phyloP scores from a whole-genome alignment of 805 yeast genomes.

The Yarrowia porcina region DNA sequence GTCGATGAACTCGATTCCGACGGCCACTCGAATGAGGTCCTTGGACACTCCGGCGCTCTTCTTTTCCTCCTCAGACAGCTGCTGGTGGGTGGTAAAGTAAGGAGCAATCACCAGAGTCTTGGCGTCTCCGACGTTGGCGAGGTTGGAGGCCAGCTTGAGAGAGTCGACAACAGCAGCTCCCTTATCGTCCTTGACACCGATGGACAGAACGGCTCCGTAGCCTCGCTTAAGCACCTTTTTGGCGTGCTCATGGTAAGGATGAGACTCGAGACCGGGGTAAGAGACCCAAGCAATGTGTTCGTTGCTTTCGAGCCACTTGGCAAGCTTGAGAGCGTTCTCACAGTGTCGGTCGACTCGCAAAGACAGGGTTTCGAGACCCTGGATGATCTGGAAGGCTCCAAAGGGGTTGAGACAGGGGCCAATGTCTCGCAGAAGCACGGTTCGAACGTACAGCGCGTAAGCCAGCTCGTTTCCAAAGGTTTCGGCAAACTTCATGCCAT shows the following conservation, averaged over 20 bases:
- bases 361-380: slow-evolving; percentile 92
- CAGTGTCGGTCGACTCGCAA: slow-evolving; percentile 92
- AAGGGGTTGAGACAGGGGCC: slow-evolving; percentile 91
- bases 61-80: slow-evolving; percentile 78
- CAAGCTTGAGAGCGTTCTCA: slow-evolving; percentile 74
- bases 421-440: slow-evolving; percentile 83
- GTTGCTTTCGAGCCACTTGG: slow-evolving; percentile 62
- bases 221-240: slow-evolving; percentile 77
- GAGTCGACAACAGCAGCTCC: slow-evolving; percentile 82
- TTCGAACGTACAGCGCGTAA: slow-evolving; percentile 73
- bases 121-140: slow-evolving; percentile 96
- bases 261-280: slow-evolving; percentile 82
- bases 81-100: slow-evolving; percentile 93
- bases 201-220: slow-evolving; percentile 83
- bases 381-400: slow-evolving; percentile 77
- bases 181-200: slow-evolving; percentile 75
- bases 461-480: slow-evolving; percentile 72
- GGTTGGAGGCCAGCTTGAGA: slow-evolving; percentile 80
- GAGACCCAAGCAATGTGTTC: slow-evolving; percentile 85
- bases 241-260: slow-evolving; percentile 74
- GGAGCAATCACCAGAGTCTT: slow-evolving; percentile 96
- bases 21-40: slow-evolving; percentile 82
- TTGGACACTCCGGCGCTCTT: slow-evolving; percentile 79
- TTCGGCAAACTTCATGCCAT: slow-evolving; percentile 79
- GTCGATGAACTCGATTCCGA: slow-evolving; percentile 88